Evolutionary conservation across 371 early-diverging fungal genomes (phyloP).

Genomic region (Apophysomyces ossiformis): DNA sequence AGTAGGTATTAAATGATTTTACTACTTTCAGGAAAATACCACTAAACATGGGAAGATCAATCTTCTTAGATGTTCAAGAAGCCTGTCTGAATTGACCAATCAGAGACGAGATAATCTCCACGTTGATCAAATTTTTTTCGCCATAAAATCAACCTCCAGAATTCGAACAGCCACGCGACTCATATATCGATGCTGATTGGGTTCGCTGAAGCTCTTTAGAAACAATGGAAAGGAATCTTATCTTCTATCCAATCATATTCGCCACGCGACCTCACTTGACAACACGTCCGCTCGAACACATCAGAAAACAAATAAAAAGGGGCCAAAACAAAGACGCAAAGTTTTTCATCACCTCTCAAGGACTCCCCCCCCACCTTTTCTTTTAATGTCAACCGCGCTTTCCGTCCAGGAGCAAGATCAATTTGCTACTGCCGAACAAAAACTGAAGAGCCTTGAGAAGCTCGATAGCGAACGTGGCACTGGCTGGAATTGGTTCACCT

Average conservation of each 20-base stretch:
- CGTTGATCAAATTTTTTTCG: not conserved
- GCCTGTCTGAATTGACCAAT: not conserved
- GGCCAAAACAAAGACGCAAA: not conserved
- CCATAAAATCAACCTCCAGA: not conserved
- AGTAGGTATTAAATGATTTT: conserved; percentile 3
- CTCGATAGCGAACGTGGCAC: conserved; percentile 26
- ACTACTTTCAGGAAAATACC: not conserved
- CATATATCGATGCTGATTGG: not conserved
- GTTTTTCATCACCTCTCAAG: conserved; percentile 1
- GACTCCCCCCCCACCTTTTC: not conserved
- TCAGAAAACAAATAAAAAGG: conserved; percentile 13
- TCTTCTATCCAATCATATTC: not conserved
- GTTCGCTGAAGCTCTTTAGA: not conserved
- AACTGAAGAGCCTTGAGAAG: conserved; percentile 41
- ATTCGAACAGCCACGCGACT: not conserved
- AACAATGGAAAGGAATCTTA: not conserved
- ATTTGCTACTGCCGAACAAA: conserved; percentile 37
- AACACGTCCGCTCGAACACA: not conserved
- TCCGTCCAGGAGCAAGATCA: conserved; percentile 27
- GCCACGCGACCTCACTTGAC: conserved; percentile 27
- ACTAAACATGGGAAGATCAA: not conserved
- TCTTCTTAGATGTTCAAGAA: conserved; percentile 9
- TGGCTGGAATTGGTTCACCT: conserved; percentile 65
- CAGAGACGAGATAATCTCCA: not conserved
- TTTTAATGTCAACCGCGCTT: conserved; percentile 15